Base-by-base conservation (phyloP, 179 eudicot species). In the Spergularia azorica region DNA sequence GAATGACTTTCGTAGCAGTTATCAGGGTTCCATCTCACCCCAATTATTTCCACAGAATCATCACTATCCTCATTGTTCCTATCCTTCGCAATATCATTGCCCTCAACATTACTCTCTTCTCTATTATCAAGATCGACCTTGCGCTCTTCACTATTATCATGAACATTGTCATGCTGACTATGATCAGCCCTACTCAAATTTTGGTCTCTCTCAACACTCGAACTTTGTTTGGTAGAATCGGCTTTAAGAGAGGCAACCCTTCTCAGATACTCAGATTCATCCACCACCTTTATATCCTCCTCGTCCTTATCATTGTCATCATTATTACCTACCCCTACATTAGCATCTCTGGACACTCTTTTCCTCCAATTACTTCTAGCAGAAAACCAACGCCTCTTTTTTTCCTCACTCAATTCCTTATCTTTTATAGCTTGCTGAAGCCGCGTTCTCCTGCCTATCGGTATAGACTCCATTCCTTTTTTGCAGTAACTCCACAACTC, bases 391-490 rank as follows among this genome's bases (percentile, higher is more conserved):
- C 16, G 21, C 9, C 41, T 39, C n/a, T 46, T 78, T 13, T 57
- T 63, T 5, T 63, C 75, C 52, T 55, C 50, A 3, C 15, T 54
- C 17, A 32, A 26, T 9, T 54, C 26, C 55, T 62, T 54, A 0
- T 48, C n/a, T 0, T 32, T 66, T 9, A 6, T 2, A 0, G 79
- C 46, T 18, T 9, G 39, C 62, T 71, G 79, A 50, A 41, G 52
- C 73, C 79, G 21, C 7, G 75, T 78, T 75, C 84, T 78, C 17
- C 65, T 78, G 0, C 82, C 69, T 11, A 82, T 55, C 20, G 78
- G 82, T 70, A 32, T 17, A 14, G 36, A 15, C 41, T 41, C 66
- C 81, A 80, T 80, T 1, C 3, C 32, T 76, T 2, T 17, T 14
- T 14, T 41, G 6, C 36, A 20, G 20, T 32, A 51, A 55, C n/a